phyloP scores from a whole-genome alignment of 2,329 filamentous ascomycete species.

The Zymoseptoria pseudotritici region DNA sequence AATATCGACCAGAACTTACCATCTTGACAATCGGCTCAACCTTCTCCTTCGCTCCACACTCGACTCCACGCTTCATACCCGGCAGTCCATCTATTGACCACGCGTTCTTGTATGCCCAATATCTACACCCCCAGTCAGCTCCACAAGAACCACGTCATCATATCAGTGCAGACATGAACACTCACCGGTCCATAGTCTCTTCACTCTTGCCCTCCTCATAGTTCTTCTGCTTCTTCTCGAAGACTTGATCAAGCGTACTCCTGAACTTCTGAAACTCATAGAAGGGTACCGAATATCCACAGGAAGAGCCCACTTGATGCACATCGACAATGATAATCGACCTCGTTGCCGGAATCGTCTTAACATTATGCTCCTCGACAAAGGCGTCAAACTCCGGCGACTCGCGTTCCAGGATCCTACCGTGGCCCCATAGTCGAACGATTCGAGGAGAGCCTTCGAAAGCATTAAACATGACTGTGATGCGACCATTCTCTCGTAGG shows the following conservation, averaged over 20 bases:
- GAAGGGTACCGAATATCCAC: conserved; percentile 38
- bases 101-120: conserved; percentile 41
- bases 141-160: neutral
- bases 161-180: neutral
- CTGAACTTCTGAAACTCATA: conserved; percentile 38
- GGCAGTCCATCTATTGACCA: conserved; percentile 39
- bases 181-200: conserved; percentile 35
- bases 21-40: conserved; percentile 39
- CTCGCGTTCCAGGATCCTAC: conserved; percentile 32
- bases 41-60: conserved; percentile 29
- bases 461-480: conserved; percentile 38
- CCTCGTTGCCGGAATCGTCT: conserved; percentile 32
- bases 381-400: conserved; percentile 29
- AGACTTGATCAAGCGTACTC: conserved; percentile 35
- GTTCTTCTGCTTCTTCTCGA: conserved; percentile 33
- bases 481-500: conserved; percentile 38
- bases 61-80: conserved; percentile 34
- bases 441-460: conserved; percentile 38
- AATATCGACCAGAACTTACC: conserved; percentile 16
- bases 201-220: conserved; percentile 31
- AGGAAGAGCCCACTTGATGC: conserved; percentile 37
- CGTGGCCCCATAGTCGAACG: conserved; percentile 37
- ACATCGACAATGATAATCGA: conserved; percentile 37
- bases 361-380: conserved; percentile 28
- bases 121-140: conserved; percentile 20